phyloP scores from a whole-genome alignment of 495 filamentous ascomycete genomes.

The Friedmanniomyces simplex region DNA sequence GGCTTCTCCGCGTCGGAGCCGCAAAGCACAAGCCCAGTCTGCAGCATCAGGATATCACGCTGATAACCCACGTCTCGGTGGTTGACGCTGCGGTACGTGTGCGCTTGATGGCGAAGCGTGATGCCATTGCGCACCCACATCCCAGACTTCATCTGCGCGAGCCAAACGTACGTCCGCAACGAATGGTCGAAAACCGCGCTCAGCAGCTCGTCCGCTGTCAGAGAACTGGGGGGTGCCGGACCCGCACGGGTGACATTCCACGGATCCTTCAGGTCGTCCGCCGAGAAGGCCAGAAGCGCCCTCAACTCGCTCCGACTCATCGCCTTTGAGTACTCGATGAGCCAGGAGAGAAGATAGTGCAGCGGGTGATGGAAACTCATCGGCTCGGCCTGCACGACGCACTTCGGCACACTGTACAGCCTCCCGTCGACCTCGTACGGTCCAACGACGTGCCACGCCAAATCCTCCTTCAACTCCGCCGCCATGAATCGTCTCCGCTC shows the following conservation, averaged over 20 bases:
- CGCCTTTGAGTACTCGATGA: constrained; percentile 77
- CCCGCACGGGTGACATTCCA: constrained; percentile 36
- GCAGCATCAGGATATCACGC: constrained; percentile 87
- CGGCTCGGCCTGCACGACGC: constrained; percentile 72
- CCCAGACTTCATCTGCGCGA: constrained; percentile 92
- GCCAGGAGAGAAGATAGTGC: constrained; percentile 95
- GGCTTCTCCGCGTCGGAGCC: constrained; percentile 50
- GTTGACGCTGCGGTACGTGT: constrained; percentile 76
- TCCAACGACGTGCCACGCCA: constrained; percentile 63
- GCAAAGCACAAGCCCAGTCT: constrained; percentile 80
- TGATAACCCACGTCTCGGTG: constrained; percentile 87
- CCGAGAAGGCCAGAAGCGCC: constrained; percentile 51
- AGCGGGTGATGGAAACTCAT: constrained; percentile 98
- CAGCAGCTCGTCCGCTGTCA: constrained; percentile 60
- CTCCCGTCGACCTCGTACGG: constrained; percentile 49
- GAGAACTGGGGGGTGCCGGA: constrained; percentile 32
- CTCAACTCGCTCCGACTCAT: constrained; percentile 57
- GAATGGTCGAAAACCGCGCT: constrained; percentile 88
- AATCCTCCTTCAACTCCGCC: constrained; percentile 77
- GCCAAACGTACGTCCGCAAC: constrained; percentile 85
- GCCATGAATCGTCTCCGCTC: constrained; percentile 79
- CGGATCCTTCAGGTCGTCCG: constrained; percentile 47
- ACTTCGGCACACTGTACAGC: constrained; percentile 58
- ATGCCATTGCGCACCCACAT: constrained; percentile 99
- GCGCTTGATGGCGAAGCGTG: constrained; percentile 87